phyloP scores from a whole-genome alignment of 176 grass and related monocot species.

The Hordeum marinum region DNA sequence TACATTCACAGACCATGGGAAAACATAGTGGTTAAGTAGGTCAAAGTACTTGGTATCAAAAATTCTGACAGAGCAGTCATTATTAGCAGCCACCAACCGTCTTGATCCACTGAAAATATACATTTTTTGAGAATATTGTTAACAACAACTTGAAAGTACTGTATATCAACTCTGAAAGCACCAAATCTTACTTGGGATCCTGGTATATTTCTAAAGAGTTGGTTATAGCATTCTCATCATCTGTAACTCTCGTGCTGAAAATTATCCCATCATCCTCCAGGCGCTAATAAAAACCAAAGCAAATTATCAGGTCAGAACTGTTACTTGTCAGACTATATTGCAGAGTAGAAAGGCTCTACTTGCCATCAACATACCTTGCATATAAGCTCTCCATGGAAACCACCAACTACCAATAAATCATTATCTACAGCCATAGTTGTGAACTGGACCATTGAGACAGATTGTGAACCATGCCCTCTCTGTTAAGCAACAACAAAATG shows the following conservation, averaged over 20 bases:
- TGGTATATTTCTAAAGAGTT: conserved; percentile 81
- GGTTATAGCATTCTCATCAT: conserved; percentile 84
- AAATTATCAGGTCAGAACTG: background rate
- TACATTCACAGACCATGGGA: conserved; percentile 92
- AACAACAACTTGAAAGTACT: background rate
- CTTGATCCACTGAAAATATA: conserved; percentile 60
- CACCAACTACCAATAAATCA: conserved; percentile 78
- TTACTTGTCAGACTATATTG: background rate
- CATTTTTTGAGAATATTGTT: conserved; percentile 9
- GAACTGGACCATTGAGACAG: conserved; percentile 79
- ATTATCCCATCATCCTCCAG: conserved; percentile 64
- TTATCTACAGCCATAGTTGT: conserved; percentile 77
- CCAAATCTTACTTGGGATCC: conserved; percentile 53
- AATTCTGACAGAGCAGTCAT: conserved; percentile 75
- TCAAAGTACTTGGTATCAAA: conserved; percentile 65
- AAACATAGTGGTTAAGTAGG: conserved; percentile 48
- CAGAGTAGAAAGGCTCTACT: background rate
- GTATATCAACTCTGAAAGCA: background rate
- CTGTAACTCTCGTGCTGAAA: conserved; percentile 87
- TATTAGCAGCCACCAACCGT: conserved; percentile 65
- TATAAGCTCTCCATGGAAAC: conserved; percentile 93
- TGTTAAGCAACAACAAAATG: conserved; percentile 33
- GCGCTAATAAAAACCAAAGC: conserved; percentile 33
- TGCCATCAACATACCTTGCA: conserved; percentile 61
- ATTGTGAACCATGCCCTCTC: conserved; percentile 57